A percentile compares a stretch with the other conserved stretches of the same genome.
phyloP scores from a whole-genome alignment of 2,329 filamentous ascomycete species.

The Penicillium sp. region DNA sequence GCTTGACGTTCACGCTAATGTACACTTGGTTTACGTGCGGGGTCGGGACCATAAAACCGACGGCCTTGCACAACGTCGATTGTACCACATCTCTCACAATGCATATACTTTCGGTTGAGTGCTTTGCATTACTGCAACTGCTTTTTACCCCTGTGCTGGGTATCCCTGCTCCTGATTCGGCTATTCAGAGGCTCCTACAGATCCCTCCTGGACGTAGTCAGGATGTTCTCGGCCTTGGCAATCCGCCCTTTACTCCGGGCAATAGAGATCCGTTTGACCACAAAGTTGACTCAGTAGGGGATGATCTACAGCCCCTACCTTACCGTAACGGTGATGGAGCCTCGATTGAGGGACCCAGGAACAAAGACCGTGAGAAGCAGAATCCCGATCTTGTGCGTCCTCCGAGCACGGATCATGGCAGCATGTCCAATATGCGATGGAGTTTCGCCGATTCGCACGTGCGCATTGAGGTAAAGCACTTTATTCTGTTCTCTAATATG shows the following conservation, averaged over 20 bases:
- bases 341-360: conserved; percentile 69
- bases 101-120: background rate
- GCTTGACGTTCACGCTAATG: background rate
- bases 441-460: conserved; percentile 66
- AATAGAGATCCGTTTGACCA: conserved; percentile 63
- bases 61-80: background rate
- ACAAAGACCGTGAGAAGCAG: conserved; percentile 66
- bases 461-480: conserved; percentile 52
- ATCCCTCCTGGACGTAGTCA: conserved; percentile 3
- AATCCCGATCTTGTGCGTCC: conserved; percentile 72
- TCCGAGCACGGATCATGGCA: conserved; percentile 71
- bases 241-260: conserved; percentile 59
- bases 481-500: background rate
- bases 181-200: conserved; percentile 2
- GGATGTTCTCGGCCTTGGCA: conserved; percentile 15
- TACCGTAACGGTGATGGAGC: conserved; percentile 65
- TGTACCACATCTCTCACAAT: background rate
- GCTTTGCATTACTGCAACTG: background rate
- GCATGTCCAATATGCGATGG: conserved; percentile 72
- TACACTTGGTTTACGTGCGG: background rate
- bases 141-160: background rate
- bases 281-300: conserved; percentile 61
- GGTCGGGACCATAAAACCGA: background rate
- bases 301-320: conserved; percentile 65
- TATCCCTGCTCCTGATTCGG: background rate